These are phyloP conservation scores for Moringa oleifera DNA, from an alignment of 345 rosid genomes.

Conservation along the genomic window DNA sequence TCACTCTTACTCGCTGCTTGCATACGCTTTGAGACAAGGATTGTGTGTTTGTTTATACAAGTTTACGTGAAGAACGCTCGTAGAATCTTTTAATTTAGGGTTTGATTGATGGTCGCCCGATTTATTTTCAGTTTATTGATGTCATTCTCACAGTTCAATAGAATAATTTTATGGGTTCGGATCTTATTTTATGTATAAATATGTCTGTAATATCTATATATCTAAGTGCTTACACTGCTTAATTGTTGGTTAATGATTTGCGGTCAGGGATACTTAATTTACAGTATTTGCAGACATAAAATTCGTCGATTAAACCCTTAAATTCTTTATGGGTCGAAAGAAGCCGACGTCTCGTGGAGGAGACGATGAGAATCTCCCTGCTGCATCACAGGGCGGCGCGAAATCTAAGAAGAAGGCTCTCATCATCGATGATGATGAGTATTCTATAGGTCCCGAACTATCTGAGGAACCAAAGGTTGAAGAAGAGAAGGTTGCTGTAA, in stretches of 20 bases:
- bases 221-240: not conserved
- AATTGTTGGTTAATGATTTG: not conserved
- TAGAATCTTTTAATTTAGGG: not conserved
- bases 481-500: conserved; percentile 34
- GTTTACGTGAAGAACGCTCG: not conserved
- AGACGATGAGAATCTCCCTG: conserved; percentile 41
- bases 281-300: not conserved
- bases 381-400: conserved; percentile 33
- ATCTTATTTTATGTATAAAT: not conserved
- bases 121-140: not conserved
- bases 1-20: not conserved
- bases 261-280: not conserved
- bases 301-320: conserved; percentile 6
- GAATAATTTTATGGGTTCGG: no score
- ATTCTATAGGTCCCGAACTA: conserved; percentile 51
- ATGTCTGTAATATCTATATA: no score
- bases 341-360: conserved; percentile 55
- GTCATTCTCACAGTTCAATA: not conserved
- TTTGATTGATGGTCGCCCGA: not conserved
- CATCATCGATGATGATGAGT: conserved; percentile 80
- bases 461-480: conserved; percentile 44
- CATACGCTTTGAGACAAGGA: no score
- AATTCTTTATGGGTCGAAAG: conserved; percentile 57
- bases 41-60: no score
- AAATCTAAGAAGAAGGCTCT: conserved; percentile 72